Percentiles rank a stretch among this genome's conserved stretches.
phyloP scores from a whole-genome alignment of 2,329 filamentous ascomycete genomes.

The Macrophomina pseudophaseolina region DNA sequence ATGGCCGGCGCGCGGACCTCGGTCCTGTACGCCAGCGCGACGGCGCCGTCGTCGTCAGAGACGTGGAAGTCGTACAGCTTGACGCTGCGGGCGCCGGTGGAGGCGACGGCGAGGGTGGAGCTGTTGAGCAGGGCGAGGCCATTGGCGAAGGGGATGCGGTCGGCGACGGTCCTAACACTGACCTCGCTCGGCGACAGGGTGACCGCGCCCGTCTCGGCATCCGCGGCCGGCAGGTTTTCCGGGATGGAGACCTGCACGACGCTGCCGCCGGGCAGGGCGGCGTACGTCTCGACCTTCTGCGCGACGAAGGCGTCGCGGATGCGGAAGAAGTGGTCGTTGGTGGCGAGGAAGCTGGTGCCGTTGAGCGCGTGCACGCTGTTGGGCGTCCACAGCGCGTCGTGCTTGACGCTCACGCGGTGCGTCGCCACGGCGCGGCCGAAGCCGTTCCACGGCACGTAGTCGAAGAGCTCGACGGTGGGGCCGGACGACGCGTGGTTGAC shows the following conservation, averaged over 20 bases:
- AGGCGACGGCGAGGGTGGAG: conserved; percentile 47
- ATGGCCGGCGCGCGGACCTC: conserved; percentile 37
- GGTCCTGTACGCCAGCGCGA: conserved; percentile 28
- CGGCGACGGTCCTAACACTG: conserved; percentile 25
- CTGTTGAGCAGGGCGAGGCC: conserved; percentile 46
- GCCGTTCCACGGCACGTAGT: conserved; percentile 25
- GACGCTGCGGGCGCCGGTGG: conserved; percentile 40
- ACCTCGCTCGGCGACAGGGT: background rate
- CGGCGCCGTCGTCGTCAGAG: background rate
- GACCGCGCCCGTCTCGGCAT: background rate
- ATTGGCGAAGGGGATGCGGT: conserved; percentile 47
- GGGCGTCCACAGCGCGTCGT: conserved; percentile 42
- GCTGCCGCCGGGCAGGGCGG: conserved; percentile 42
- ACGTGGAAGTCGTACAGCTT: conserved; percentile 39
- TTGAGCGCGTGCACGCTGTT: conserved; percentile 47
- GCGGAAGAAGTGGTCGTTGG: conserved; percentile 50
- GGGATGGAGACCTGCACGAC: conserved; percentile 43
- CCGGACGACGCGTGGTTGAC: conserved; percentile 46
- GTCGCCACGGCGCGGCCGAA: conserved; percentile 32
- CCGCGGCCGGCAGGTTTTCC: conserved; percentile 3
- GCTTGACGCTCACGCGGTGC: conserved; percentile 38
- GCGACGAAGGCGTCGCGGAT: conserved; percentile 35
- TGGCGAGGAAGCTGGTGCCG: conserved; percentile 40
- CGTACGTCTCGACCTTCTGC: conserved; percentile 47
- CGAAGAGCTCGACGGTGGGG: conserved; percentile 44